Evolutionary conservation across 306 rosid genomes (phyloP).

Genomic region (Sechiopsis laciniata): DNA sequence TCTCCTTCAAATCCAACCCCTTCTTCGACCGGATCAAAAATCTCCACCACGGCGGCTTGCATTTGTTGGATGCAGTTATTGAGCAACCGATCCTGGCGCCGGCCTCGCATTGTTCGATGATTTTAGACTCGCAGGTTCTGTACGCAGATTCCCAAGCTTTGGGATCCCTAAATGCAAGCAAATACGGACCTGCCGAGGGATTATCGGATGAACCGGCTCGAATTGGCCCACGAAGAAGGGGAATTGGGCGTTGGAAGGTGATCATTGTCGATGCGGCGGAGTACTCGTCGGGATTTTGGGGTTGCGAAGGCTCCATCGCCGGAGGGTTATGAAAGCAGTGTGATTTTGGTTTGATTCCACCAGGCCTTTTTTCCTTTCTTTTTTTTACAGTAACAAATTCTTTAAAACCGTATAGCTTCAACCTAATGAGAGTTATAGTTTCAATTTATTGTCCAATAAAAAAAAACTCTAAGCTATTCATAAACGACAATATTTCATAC

Average conservation of each 20-base stretch:
- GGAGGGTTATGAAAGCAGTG: no score
- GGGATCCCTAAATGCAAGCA: constrained; percentile 58
- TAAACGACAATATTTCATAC: no score
- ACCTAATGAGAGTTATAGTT: no score
- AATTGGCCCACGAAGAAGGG: constrained; percentile 59
- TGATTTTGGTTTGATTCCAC: no score
- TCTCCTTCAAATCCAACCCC: constrained; percentile 41
- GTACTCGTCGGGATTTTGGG: constrained; percentile 37
- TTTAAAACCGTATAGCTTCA: no score
- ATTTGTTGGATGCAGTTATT: constrained; percentile 37
- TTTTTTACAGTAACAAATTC: no score
- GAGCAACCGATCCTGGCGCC: constrained; percentile 68
- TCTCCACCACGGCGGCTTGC: constrained; percentile 81
- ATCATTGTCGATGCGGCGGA: constrained; percentile 46
- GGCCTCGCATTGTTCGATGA: constrained; percentile 55
- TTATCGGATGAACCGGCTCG: constrained; percentile 36
- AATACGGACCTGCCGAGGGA: constrained; percentile 39
- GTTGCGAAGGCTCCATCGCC: constrained; percentile 28
- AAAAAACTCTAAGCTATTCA: no score
- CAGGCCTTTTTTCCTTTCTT: no score
- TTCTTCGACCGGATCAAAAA: constrained; percentile 35
- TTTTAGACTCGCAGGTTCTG: constrained; percentile 45
- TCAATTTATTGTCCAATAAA: no score
- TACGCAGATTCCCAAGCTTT: constrained; percentile 61
- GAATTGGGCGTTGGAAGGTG: constrained; percentile 49